These are phyloP conservation scores for Actinidia arguta DNA, from an alignment of 179 eudicot species.

Conservation along the genomic window DNA sequence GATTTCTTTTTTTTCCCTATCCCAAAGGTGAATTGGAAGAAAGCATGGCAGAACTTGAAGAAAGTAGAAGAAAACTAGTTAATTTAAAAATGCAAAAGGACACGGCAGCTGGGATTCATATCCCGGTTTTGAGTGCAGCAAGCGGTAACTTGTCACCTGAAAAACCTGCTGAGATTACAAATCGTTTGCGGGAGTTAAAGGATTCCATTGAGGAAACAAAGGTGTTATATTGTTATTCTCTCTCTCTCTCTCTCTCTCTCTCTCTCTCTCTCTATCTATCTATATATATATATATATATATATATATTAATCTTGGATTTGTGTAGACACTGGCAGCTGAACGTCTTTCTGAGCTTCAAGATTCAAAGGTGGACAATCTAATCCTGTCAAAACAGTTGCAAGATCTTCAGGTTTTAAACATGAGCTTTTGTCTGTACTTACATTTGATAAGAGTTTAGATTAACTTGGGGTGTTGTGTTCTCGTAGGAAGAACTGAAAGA, in stretches of 20 bases:
- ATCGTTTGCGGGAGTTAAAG: slow-evolving; percentile 72
- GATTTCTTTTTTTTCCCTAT: neutral
- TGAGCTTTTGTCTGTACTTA: neutral
- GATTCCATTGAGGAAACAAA: slow-evolving; percentile 85
- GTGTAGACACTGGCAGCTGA: slow-evolving; percentile 85
- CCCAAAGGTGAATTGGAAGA: slow-evolving; percentile 84
- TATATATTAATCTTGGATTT: slow-evolving; percentile 19
- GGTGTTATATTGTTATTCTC: slow-evolving; percentile 44
- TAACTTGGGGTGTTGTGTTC: neutral
- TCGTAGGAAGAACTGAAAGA: slow-evolving; percentile 79
- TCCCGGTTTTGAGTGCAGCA: slow-evolving; percentile 47
- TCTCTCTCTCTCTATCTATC: neutral
- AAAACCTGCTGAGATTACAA: slow-evolving; percentile 58
- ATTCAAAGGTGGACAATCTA: slow-evolving; percentile 72
- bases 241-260: slow-evolving; percentile 9
- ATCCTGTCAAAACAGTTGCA: slow-evolving; percentile 81
- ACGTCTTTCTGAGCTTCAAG: slow-evolving; percentile 91
- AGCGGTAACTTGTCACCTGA: slow-evolving; percentile 85
- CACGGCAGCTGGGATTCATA: slow-evolving; percentile 61
- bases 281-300: too few relatives aligned
- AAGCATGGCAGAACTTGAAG: slow-evolving; percentile 81
- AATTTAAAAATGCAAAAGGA: slow-evolving; percentile 86
- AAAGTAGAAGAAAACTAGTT: slow-evolving; percentile 90
- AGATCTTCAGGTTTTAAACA: slow-evolving; percentile 68
- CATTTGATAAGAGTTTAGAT: too few relatives aligned